phyloP scores from a whole-genome alignment of 2,329 filamentous ascomycete species.

The Talaromyces sp. region DNA sequence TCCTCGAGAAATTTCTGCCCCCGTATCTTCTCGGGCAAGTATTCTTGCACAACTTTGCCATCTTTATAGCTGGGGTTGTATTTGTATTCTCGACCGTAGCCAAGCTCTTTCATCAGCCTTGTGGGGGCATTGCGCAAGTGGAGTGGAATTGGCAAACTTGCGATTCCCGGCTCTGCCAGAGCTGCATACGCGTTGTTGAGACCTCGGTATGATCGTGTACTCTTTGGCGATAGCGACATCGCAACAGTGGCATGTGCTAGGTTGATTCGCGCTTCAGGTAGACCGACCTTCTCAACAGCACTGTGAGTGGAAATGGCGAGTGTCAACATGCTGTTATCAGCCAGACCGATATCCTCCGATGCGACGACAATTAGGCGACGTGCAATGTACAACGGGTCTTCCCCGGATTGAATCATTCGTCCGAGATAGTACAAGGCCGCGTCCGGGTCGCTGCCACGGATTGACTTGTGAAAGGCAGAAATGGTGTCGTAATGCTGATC shows the following conservation, averaged over 20 bases:
- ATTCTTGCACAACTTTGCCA: conserved; percentile 79
- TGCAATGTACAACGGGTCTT: conserved; percentile 89
- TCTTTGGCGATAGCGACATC: conserved; percentile 75
- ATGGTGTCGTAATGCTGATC: conserved; percentile 98
- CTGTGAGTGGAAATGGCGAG: conserved; percentile 82
- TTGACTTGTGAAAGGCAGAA: conserved; percentile 92
- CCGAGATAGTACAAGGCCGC: conserved; percentile 91
- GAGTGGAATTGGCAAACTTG: conserved; percentile 73
- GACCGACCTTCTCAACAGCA: conserved; percentile 85
- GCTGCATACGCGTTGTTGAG: conserved; percentile 75
- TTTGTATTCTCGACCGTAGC: conserved; percentile 88
- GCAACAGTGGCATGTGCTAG: conserved; percentile 83
- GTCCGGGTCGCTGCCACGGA: conserved; percentile 80
- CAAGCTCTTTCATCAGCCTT: conserved; percentile 84
- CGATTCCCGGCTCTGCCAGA: conserved; percentile 75
- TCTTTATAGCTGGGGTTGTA: conserved; percentile 89
- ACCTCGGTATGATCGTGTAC: conserved; percentile 76
- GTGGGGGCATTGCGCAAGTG: conserved; percentile 92
- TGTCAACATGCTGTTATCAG: conserved; percentile 75
- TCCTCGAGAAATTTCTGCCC: conserved; percentile 74
- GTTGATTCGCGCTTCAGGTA: conserved; percentile 91
- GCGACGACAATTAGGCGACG: conserved; percentile 91
- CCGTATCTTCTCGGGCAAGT: conserved; percentile 71
- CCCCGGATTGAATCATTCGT: conserved; percentile 90
- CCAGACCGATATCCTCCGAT: conserved; percentile 86